Evolutionary conservation across 768 basidiomycete genomes (phyloP).

Genomic region (Suillus sp.): DNA sequence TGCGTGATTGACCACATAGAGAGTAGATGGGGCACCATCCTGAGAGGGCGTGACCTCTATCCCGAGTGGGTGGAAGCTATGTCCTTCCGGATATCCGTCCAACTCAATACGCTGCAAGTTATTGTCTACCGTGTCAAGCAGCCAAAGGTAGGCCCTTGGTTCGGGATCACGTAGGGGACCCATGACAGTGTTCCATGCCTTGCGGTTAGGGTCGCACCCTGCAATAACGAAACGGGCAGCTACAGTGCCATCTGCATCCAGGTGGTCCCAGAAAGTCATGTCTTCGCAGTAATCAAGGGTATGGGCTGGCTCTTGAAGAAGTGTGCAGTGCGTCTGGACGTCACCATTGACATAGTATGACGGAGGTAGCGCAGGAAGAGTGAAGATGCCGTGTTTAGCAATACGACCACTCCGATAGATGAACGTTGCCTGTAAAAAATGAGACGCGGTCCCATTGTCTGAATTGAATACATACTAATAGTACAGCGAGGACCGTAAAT

Average conservation of each 20-base stretch:
- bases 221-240: slow-evolving; percentile 47
- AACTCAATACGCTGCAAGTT: slow-evolving; percentile 46
- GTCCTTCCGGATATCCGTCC: slow-evolving; percentile 51
- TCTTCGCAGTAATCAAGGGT: slow-evolving; percentile 62
- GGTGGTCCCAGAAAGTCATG: slow-evolving; percentile 63
- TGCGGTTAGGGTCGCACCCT: slow-evolving; percentile 46
- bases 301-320: slow-evolving; percentile 34
- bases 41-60: slow-evolving; percentile 57
- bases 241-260: slow-evolving; percentile 40
- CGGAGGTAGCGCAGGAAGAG: slow-evolving; percentile 44
- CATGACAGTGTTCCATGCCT: slow-evolving; percentile 76
- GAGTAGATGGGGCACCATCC: slow-evolving; percentile 49
- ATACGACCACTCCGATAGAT: slow-evolving; percentile 47
- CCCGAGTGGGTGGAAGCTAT: slow-evolving; percentile 76
- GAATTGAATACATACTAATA: neutral
- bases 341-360: slow-evolving; percentile 56
- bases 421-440: slow-evolving; percentile 40
- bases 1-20: slow-evolving; percentile 74
- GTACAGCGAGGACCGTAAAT: neutral
- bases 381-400: slow-evolving; percentile 44
- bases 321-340: slow-evolving; percentile 47
- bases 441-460: neutral
- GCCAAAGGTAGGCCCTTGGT: slow-evolving; percentile 63
- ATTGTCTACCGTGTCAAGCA: slow-evolving; percentile 39
- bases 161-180: slow-evolving; percentile 64